Base-by-base conservation (phyloP, 176 grass and related monocot genomes). In the Guadua angustifolia region DNA sequence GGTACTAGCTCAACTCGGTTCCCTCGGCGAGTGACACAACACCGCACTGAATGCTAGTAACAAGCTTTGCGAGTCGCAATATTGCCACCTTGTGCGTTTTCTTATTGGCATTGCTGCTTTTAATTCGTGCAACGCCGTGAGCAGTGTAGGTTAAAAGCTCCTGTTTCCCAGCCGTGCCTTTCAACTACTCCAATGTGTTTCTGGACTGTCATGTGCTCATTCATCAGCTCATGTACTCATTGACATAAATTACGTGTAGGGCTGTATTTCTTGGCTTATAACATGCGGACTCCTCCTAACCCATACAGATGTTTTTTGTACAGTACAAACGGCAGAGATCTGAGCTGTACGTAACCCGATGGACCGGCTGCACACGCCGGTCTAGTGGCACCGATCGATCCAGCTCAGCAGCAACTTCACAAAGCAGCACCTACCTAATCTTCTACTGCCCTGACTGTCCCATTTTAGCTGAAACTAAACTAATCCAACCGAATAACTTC, bases 351-450 rank as follows among this genome's bases (percentile, higher is more conserved):
- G n/a, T 32, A 36, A 53, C 69, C 56, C 69, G 29, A 65, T 43
- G 15, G 58, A 25, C 81, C 21, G 11, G 22, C 77, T 25, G 42
- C 75, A 32, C 40, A 7, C 42, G 55, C 56, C 73, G 25, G 39
- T 42, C 82, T 56, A 77, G 74, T 71, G 65, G 69, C 84, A 12
- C 43, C 6, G 62, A 7, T 39, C 73, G 36, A 68, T 69, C 71
- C 71, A 66, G 32, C 71, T 68, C 45, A 29, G 29, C 29, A n/a
- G n/a, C n/a, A n/a, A n/a, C n/a, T n/a, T n/a, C n/a, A n/a, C n/a
- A n/a, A n/a, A n/a, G n/a, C n/a, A n/a, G n/a, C n/a, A n/a, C n/a
- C n/a, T n/a, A 29, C 29, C 29, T 36, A 45, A 15, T 66, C 16
- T 45, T 36, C 17, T 10, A 4, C 18, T 18, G 62, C 7, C 42